Conservation (phyloP, 2,329 filamentous ascomycete species). For the Colletotrichum navitas region DNA sequence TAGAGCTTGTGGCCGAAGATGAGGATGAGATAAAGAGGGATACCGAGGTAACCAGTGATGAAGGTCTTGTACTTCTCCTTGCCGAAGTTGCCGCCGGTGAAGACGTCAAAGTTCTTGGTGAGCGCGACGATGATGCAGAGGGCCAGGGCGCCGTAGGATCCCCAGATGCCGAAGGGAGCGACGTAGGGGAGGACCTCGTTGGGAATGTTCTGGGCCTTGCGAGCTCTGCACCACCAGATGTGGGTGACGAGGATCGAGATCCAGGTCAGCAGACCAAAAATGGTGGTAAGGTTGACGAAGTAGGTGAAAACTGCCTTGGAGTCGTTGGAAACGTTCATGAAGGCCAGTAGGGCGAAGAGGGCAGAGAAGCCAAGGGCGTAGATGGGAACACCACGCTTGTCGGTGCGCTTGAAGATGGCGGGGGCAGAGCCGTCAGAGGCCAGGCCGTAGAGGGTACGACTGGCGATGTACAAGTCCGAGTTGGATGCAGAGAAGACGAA, state of each 20-base stretch:
- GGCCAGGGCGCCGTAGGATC: slow-evolving; percentile 75
- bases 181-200: slow-evolving; percentile 70
- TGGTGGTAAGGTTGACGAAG: slow-evolving; percentile 76
- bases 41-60: slow-evolving; percentile 82
- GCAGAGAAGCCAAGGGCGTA: slow-evolving; percentile 73
- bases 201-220: slow-evolving; percentile 70
- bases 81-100: slow-evolving; percentile 65
- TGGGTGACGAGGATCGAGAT: slow-evolving; percentile 77
- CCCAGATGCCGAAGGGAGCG: slow-evolving; percentile 78
- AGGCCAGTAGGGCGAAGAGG: slow-evolving; percentile 74
- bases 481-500: slow-evolving; percentile 85
- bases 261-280: slow-evolving; percentile 76
- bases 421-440: slow-evolving; percentile 80
- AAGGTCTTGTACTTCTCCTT: slow-evolving; percentile 74
- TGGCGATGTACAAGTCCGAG: slow-evolving; percentile 82
- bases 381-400: slow-evolving; percentile 78
- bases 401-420: slow-evolving; percentile 76
- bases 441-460: slow-evolving; percentile 79
- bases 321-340: slow-evolving; percentile 70
- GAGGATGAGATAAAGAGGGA: slow-evolving; percentile 78
- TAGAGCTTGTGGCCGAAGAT: slow-evolving; percentile 76
- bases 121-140: slow-evolving; percentile 81
- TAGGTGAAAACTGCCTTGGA: slow-evolving; percentile 59
- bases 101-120: slow-evolving; percentile 86
- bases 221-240: slow-evolving; percentile 74